phyloP scores from a whole-genome alignment of 305 asterid genomes.

The Fraxinus velutina region DNA sequence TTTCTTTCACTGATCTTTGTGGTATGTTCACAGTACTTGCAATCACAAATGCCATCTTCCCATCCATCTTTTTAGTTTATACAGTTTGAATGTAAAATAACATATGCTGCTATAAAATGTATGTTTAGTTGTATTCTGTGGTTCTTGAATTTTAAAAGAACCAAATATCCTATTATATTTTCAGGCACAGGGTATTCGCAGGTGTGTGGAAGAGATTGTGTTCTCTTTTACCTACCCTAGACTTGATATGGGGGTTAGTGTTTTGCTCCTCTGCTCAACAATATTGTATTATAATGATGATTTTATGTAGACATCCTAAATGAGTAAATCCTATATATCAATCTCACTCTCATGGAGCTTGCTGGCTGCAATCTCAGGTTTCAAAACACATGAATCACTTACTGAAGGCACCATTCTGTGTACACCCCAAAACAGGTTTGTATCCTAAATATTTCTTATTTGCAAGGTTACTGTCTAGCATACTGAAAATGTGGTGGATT shows the following conservation, averaged over 20 bases:
- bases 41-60: neutral
- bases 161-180: conserved; percentile 16
- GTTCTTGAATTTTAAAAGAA: neutral
- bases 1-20: conserved; percentile 6
- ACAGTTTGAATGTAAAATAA: neutral
- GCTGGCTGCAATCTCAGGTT: conserved; percentile 49
- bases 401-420: conserved; percentile 91
- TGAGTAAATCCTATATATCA: neutral
- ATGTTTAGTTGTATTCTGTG: neutral
- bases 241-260: conserved; percentile 82
- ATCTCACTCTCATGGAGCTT: conserved; percentile 15
- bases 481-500: neutral
- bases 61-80: neutral
- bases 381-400: conserved; percentile 89
- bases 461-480: conserved; percentile 9
- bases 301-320: conserved; percentile 4
- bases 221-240: conserved; percentile 84
- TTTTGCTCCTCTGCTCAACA: conserved; percentile 15
- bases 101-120: neutral
- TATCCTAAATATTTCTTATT: conserved; percentile 6
- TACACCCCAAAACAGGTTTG: conserved; percentile 92
- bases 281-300: neutral
- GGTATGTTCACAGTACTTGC: conserved; percentile 4
- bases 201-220: conserved; percentile 80
- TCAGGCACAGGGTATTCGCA: conserved; percentile 63